Conservation (phyloP, 2,329 filamentous ascomycete species). For the Nakataea oryzae region DNA sequence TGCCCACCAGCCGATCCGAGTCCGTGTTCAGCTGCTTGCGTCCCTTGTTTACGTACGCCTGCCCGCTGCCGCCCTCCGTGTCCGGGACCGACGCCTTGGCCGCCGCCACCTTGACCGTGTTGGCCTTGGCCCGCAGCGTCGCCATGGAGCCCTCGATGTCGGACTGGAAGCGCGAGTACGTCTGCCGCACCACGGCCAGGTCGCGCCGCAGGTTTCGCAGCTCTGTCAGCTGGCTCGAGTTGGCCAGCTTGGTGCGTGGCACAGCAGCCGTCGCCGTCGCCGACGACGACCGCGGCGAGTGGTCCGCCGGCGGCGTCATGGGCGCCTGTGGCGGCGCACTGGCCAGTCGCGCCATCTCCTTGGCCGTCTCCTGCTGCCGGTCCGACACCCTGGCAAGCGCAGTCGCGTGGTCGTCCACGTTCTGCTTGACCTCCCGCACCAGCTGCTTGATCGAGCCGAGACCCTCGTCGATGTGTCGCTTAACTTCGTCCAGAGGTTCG, state of each 20-base stretch:
- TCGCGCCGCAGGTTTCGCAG: conserved; percentile 77
- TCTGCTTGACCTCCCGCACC: conserved; percentile 77
- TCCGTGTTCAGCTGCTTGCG: conserved; percentile 82
- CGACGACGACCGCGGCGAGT: conserved; percentile 9
- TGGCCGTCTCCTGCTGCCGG: conserved; percentile 78
- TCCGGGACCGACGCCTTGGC: conserved; percentile 60
- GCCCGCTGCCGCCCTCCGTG: conserved; percentile 68
- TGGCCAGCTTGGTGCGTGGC: conserved; percentile 18
- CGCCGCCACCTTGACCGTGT: conserved; percentile 66
- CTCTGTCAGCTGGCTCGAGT: conserved; percentile 59
- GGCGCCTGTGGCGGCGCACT: conserved; percentile 28
- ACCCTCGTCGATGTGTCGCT: conserved; percentile 90
- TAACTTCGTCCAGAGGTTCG: conserved; percentile 89
- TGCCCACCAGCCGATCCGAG: conserved; percentile 80
- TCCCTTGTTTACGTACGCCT: conserved; percentile 73
- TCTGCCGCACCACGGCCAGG: conserved; percentile 83
- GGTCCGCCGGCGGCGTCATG: conserved; percentile 28
- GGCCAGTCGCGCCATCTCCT: conserved; percentile 63
- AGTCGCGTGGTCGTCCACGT: conserved; percentile 71
- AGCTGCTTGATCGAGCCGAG: conserved; percentile 69
- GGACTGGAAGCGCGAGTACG: conserved; percentile 81
- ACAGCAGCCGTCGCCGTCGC: background rate
- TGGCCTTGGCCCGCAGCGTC: conserved; percentile 69
- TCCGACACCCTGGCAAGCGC: conserved; percentile 82
- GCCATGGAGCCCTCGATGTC: conserved; percentile 86